phyloP scores from a whole-genome alignment of 73 alveolate genomes.

The Paramecium pentaurelia region DNA sequence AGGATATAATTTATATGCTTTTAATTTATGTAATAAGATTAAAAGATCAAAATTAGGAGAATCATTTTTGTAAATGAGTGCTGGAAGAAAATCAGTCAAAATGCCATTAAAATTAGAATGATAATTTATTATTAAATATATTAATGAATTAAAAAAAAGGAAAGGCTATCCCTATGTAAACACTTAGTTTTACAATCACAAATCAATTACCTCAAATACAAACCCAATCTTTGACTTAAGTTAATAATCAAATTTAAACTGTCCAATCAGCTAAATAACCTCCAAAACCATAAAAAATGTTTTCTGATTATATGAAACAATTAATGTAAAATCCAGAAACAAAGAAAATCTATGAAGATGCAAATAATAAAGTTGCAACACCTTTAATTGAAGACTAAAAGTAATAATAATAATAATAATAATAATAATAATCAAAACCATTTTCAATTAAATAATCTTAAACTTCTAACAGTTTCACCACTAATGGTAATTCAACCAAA shows the following conservation, averaged over 20 bases:
- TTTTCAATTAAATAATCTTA: slow-evolving; percentile 2
- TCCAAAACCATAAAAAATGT: neutral
- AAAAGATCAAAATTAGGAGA: slow-evolving; percentile 9
- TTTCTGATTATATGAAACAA: neutral
- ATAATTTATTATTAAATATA: neutral
- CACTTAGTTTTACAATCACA: neutral
- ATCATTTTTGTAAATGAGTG: neutral
- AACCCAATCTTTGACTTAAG: neutral
- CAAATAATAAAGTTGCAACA: neutral
- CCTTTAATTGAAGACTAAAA: neutral
- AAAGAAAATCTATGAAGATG: slow-evolving; percentile 5
- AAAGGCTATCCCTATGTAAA: neutral
- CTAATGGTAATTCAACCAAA: neutral
- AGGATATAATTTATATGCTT: slow-evolving; percentile 16
- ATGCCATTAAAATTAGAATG: slow-evolving; percentile 25
- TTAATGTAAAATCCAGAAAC: neutral
- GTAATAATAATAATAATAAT: neutral
- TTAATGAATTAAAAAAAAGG: neutral
- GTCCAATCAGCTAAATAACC: neutral
- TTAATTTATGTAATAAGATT: slow-evolving; percentile 10
- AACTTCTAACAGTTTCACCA: neutral
- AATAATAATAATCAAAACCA: neutral
- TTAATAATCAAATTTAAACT: neutral
- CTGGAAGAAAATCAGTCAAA: slow-evolving; percentile 39
- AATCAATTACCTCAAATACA: neutral